These are phyloP conservation scores for Mallotus nudiflorus DNA, from an alignment of 345 rosid genomes.

Conservation along the genomic window DNA sequence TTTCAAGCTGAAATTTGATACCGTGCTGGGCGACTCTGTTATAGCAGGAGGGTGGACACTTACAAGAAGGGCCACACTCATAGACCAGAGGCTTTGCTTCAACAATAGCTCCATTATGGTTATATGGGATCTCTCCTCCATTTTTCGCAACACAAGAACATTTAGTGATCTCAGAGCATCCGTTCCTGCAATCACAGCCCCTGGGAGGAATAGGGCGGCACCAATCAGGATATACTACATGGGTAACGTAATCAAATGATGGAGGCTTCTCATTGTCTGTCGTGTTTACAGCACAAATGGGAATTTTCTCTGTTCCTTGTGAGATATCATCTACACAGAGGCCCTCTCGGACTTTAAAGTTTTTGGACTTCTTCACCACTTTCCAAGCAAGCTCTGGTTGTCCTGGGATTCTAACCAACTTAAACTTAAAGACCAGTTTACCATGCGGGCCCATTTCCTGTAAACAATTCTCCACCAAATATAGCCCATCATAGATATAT, in stretches of 20 bases:
- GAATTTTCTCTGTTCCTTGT: slow-evolving; percentile 59
- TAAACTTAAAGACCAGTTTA: slow-evolving; percentile 68
- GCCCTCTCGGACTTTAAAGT: slow-evolving; percentile 52
- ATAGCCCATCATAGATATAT: slow-evolving; percentile 77
- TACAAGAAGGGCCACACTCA: slow-evolving; percentile 84
- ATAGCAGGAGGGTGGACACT: slow-evolving; percentile 70
- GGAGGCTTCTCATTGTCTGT: slow-evolving; percentile 73
- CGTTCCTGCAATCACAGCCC: slow-evolving; percentile 56
- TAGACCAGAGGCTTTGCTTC: slow-evolving; percentile 60
- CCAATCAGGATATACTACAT: slow-evolving; percentile 60
- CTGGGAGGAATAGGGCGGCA: slow-evolving; percentile 43
- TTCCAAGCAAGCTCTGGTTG: slow-evolving; percentile 89
- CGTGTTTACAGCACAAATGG: slow-evolving; percentile 73
- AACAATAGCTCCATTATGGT: slow-evolving; percentile 71
- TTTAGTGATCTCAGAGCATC: slow-evolving; percentile 50
- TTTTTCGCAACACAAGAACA: slow-evolving; percentile 65
- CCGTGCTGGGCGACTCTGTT: slow-evolving; percentile 79
- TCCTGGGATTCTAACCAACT: slow-evolving; percentile 55
- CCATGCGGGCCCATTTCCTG: slow-evolving; percentile 61
- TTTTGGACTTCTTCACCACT: slow-evolving; percentile 57
- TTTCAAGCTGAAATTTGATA: slow-evolving; percentile 70
- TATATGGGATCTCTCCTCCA: slow-evolving; percentile 79
- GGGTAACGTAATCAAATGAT: slow-evolving; percentile 50
- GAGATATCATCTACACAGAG: slow-evolving; percentile 62
- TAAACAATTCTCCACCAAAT: slow-evolving; percentile 57